Percentiles rank a stretch among this genome's conserved stretches.
Evolutionary conservation across 2,329 filamentous ascomycete species (phyloP).

Genomic region (Cytospora schulzeri): DNA sequence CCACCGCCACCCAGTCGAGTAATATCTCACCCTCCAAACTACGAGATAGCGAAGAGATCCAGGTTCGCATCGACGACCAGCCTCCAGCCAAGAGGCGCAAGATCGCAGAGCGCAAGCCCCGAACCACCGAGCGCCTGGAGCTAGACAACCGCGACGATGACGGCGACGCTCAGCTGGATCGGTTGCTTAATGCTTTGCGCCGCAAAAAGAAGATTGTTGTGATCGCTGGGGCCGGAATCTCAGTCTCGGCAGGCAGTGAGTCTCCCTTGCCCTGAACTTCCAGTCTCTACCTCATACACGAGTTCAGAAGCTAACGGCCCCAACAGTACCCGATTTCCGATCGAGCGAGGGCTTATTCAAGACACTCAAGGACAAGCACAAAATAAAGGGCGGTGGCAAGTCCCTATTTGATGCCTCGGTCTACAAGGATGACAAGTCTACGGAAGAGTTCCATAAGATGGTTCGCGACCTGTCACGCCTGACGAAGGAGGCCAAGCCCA

Average conservation of each 20-base stretch:
- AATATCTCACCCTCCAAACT: conserved; percentile 54
- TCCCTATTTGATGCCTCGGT: conserved; percentile 96
- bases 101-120: conserved; percentile 60
- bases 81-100: conserved; percentile 77
- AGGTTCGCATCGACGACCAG: conserved; percentile 52
- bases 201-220: conserved; percentile 97
- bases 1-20: conserved; percentile 48
- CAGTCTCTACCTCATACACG: conserved; percentile 13
- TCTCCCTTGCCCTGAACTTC: conserved; percentile 37
- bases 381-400: conserved; percentile 90
- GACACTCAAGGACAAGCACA: conserved; percentile 81
- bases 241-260: conserved; percentile 89
- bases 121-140: conserved; percentile 82
- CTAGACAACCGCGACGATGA: conserved; percentile 56
- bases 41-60: conserved; percentile 42
- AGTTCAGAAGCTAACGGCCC: conserved; percentile 22
- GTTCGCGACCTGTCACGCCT: conserved; percentile 83
- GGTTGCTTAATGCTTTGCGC: conserved; percentile 72
- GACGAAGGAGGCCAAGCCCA: conserved; percentile 77
- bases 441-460: conserved; percentile 93
- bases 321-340: conserved; percentile 86
- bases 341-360: conserved; percentile 89
- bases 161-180: conserved; percentile 64
- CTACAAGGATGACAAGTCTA: conserved; percentile 88
- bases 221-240: conserved; percentile 94